Conservation (phyloP, 768 basidiomycete species). For the Boletus fagicola region DNA sequence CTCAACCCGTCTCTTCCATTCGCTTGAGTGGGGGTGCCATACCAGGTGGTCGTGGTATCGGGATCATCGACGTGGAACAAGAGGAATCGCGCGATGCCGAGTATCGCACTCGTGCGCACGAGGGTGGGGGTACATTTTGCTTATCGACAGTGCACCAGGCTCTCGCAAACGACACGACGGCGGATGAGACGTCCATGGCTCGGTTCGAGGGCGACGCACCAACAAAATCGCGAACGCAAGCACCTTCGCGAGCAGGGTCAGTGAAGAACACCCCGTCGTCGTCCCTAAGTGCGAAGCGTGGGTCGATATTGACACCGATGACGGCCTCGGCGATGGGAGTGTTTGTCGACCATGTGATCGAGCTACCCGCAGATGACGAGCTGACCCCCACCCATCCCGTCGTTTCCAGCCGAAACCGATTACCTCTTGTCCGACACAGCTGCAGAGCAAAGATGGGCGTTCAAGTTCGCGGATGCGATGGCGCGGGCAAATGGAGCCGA, state of each 20-base stretch:
- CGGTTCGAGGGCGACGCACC: not conserved
- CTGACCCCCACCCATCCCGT: not conserved
- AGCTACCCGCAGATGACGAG: slow-evolving; percentile 21
- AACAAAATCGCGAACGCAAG: not conserved
- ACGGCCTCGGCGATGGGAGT: slow-evolving; percentile 5
- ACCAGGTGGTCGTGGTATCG: slow-evolving; percentile 31
- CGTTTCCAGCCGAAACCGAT: slow-evolving; percentile 53
- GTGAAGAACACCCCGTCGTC: slow-evolving; percentile 12
- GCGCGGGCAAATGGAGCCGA: slow-evolving; percentile 48
- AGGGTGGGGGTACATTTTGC: too few species aligned
- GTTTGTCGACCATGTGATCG: slow-evolving; percentile 24
- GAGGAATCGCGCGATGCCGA: slow-evolving; percentile 24
- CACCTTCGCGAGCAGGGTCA: slow-evolving; percentile 9
- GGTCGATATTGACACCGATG: not conserved
- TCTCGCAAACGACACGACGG: not conserved
- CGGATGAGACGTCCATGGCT: slow-evolving; percentile 1
- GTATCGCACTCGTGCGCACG: slow-evolving; percentile 2
- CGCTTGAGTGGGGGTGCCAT: slow-evolving; percentile 25
- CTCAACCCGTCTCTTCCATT: slow-evolving; percentile 3
- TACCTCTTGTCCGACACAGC: slow-evolving; percentile 59
- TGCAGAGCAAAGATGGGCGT: slow-evolving; percentile 64
- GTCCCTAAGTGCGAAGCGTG: not conserved
- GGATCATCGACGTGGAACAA: slow-evolving; percentile 18
- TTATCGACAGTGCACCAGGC: not conserved
- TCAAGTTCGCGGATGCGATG: slow-evolving; percentile 63